phyloP scores from a whole-genome alignment of 1,284 basidiomycete genomes.

The Ustilago sp. region DNA sequence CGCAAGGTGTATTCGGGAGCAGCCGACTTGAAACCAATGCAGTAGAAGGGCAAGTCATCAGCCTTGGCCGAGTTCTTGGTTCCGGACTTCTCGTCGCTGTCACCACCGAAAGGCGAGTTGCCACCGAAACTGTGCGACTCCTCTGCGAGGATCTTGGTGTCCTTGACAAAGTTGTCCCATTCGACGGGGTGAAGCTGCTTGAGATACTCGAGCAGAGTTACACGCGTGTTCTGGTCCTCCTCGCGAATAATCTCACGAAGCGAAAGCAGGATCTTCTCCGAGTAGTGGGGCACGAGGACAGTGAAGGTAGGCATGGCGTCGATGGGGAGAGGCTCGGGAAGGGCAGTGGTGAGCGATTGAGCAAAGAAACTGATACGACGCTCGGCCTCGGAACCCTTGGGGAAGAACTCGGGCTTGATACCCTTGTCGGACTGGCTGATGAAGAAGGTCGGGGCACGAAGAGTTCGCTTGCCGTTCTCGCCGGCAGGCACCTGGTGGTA shows the following conservation, averaged over 20 bases:
- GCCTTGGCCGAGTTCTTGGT: slow-evolving; percentile 71
- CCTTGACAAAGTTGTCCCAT: slow-evolving; percentile 99
- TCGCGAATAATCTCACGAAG: slow-evolving; percentile 69
- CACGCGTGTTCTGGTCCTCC: slow-evolving; percentile 70
- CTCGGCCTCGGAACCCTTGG: slow-evolving; percentile 69
- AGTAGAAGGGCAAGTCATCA: slow-evolving; percentile 97
- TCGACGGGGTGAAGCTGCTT: slow-evolving; percentile 98
- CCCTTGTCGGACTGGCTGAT: slow-evolving; percentile 69
- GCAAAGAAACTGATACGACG: slow-evolving; percentile 70
- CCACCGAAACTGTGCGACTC: slow-evolving; percentile 89
- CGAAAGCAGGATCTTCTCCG: slow-evolving; percentile 69
- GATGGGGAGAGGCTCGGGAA: slow-evolving; percentile 68
- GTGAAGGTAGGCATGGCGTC: slow-evolving; percentile 70
- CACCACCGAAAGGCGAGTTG: slow-evolving; percentile 79
- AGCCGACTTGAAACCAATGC: slow-evolving; percentile 98
- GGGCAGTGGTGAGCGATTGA: slow-evolving; percentile 67
- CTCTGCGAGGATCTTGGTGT: slow-evolving; percentile 98
- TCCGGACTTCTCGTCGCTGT: slow-evolving; percentile 67
- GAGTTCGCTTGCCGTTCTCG: slow-evolving; percentile 68
- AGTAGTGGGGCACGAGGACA: slow-evolving; percentile 69
- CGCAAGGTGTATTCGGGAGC: slow-evolving; percentile 98
- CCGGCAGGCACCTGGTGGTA: slow-evolving; percentile 69
- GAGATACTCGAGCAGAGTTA: slow-evolving; percentile 74
- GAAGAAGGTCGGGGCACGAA: slow-evolving; percentile 69
- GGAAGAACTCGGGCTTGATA: slow-evolving; percentile 69